Base-by-base conservation (phyloP, 176 grass and related monocot species). In the Rhynchospora breviuscula region DNA sequence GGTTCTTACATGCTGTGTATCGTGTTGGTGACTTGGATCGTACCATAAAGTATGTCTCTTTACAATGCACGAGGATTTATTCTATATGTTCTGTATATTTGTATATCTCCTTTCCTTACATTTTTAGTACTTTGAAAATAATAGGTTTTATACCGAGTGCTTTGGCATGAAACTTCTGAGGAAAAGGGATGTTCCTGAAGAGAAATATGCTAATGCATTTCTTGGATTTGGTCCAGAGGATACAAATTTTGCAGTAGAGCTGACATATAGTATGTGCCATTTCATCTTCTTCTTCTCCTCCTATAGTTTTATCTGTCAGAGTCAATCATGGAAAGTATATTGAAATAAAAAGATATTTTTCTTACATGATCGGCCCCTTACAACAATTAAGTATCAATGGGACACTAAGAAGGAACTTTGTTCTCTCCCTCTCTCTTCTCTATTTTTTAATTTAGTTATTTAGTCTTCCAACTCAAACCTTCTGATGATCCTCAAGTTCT, bases 171-270 rank as follows among this genome's bases (percentile, higher is more conserved):
- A 91, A 47, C 80, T 98, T 54, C 77, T 98, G 67, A 93, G 93
- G 79, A 95, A 98, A 85, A 95, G 93, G 75, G 92, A 98, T 67
- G 60, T 98, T 60, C 96, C 96, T 68, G 93, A 91, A 60, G 93
- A 98, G 86, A 98, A 98, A 85, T 98, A 98, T 77, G 88, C 89
- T 46, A 95, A 98, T 71, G 93, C 96, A 40, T 95, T 98, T 84
- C 96, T 98, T 80, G 96, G 96, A 23, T 95, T 91, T 89, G 93
- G 96, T 68, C 89, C 93, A 18, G 96, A 98, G 82, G 88, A 89
- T 19, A 94, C 88, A 23, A 89, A 99, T 79, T 99, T 95, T 86
- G 93, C 86, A 67, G 46, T 99, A 45, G 96, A 99, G 86, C 80
- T 99, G 83, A 99, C 91, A 35, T 92, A 99, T 82, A 99, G 91